Base-by-base conservation (phyloP, 345 rosid genomes). In the Hibiscus trionum region DNA sequence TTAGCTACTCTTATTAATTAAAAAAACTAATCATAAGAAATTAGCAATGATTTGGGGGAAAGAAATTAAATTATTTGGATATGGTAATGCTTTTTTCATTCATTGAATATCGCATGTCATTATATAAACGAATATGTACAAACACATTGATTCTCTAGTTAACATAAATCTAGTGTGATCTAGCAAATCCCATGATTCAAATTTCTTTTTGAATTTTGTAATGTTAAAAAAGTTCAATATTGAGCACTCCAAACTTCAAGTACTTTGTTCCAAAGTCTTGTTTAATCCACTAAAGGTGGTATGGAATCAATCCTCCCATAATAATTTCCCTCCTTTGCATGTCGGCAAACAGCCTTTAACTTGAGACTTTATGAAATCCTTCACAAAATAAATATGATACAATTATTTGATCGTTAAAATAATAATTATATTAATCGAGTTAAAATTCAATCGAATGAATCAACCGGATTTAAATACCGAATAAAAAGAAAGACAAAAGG, bases 311-410 rank as follows among this genome's bases (percentile, higher is more conserved):
- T 44, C 49, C 26, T 71, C 66, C 57, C 73, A 64, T 33, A 61
- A 10, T 37, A 44, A 44, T 10, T 44, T 72, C 37, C 73, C 62
- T 73, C 74, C 57, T 59, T 26, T 68, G 53, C 49, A n/a, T 75
- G 80, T 81, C 80, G 81, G 82, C 82, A 73, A 67, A 75, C 59
- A 47, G 27, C 29, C 8, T 56, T 21, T 56, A 56, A 19, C 24
- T 24, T 33, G 10, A 37, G 1, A 37, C 42, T 37, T 37, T 7
- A 37, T 37, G 42, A 61, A 66, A 9, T 67, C 1, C 42, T 7
- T 9, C 42, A 37, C 4, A 37, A 37, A 5, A 37, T 37, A 37
- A 6, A 4, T 37, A 37, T 4, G 42, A 37, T 37, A 5, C 42
- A 37, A 37, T 37, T 37, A 37, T 37, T 31, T 31, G 5, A 31